A percentile compares a stretch with the other conserved stretches of the same genome.
phyloP scores from a whole-genome alignment of 176 grass and related monocot species.

The Pontederia paniculata region DNA sequence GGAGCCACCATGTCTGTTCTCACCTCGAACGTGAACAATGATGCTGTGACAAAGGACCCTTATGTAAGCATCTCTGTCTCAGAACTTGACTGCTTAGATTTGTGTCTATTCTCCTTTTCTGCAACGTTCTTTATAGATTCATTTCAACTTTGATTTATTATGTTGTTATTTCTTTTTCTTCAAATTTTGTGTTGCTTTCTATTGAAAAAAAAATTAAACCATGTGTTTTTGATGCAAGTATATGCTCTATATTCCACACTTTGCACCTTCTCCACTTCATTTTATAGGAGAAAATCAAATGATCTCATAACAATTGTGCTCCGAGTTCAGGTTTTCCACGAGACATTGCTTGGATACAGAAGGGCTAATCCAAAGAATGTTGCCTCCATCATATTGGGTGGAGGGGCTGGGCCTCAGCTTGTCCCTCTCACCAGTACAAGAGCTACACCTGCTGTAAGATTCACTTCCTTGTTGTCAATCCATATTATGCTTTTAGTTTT shows the following conservation, averaged over 20 bases:
- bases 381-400: conserved; percentile 74
- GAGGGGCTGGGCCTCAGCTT: conserved; percentile 61
- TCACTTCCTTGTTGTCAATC: not conserved
- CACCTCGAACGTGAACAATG: conserved; percentile 14
- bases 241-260: too few species aligned
- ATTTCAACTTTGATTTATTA: too few species aligned
- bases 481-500: not conserved
- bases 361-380: conserved; percentile 67
- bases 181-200: not conserved
- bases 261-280: too few species aligned
- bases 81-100: not conserved
- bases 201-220: too few species aligned
- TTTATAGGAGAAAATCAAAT: too few species aligned
- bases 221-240: too few species aligned
- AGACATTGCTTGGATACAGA: conserved; percentile 37
- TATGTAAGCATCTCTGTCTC: not conserved
- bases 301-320: not conserved
- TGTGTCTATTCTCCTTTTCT: too few species aligned
- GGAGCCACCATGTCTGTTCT: conserved; percentile 8
- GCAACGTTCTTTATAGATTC: too few species aligned
- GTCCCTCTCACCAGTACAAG: conserved; percentile 92
- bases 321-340: not conserved
- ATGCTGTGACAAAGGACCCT: not conserved
- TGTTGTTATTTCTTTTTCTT: too few species aligned
- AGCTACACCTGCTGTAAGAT: conserved; percentile 84